Conservation (phyloP, 2,329 filamentous ascomycete species). For the Apiospora koreana region DNA sequence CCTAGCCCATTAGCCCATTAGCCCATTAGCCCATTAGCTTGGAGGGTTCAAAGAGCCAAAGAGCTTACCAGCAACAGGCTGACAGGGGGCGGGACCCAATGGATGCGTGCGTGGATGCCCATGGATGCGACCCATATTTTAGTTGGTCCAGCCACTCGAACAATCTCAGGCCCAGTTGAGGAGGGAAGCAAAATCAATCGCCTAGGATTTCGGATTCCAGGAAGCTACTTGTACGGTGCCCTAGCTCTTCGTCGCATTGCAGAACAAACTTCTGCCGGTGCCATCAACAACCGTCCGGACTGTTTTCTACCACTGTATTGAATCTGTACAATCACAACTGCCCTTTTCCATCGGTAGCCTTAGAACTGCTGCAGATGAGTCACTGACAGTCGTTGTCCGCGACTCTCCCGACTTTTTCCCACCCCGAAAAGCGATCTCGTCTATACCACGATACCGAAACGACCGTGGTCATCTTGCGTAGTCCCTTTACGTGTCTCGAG, state of each 20-base stretch:
- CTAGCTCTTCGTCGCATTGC: slow-evolving; percentile 6
- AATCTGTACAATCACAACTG: not conserved
- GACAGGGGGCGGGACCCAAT: not conserved
- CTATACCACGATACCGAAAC: not conserved
- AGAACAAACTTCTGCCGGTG: not conserved
- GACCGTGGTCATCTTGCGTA: not conserved
- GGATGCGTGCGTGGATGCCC: too few relatives aligned
- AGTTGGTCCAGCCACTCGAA: not conserved
- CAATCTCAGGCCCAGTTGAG: not conserved
- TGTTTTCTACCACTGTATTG: not conserved
- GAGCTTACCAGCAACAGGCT: not conserved
- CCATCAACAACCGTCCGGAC: not conserved
- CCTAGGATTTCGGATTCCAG: not conserved
- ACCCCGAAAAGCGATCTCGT: not conserved
- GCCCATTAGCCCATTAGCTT: too few relatives aligned
- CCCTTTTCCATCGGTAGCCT: not conserved
- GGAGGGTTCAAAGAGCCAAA: too few relatives aligned
- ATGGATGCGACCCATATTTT: not conserved
- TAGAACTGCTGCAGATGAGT: not conserved
- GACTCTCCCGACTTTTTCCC: not conserved
- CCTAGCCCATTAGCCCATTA: too few relatives aligned
- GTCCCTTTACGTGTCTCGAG: not conserved
- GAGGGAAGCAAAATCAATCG: not conserved
- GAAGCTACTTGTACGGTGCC: not conserved
- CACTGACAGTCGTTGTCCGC: not conserved